These are phyloP conservation scores for Strigomonas galati DNA, from an alignment of 208 protist genomes.

Conservation along the genomic window DNA sequence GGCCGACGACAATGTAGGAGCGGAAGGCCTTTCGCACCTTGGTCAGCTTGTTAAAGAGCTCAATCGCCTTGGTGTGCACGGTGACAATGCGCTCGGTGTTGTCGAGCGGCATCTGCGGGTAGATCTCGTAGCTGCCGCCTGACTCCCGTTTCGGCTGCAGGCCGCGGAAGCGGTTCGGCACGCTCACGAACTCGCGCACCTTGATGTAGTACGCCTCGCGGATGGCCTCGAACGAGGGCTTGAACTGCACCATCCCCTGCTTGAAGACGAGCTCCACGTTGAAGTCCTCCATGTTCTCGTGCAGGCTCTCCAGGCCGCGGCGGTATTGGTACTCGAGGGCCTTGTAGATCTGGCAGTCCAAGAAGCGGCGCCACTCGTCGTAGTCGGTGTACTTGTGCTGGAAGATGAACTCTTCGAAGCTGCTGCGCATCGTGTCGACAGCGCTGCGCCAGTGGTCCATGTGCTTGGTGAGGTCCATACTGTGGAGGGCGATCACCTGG, in stretches of 20 bases:
- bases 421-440: constrained; percentile 81
- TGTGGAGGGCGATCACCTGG: constrained; percentile 81
- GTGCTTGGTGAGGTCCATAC: constrained; percentile 86
- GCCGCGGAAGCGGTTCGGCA: constrained; percentile 92
- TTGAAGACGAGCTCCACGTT: constrained; percentile 93
- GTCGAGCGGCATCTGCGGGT: constrained; percentile 79
- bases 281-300: constrained; percentile 92
- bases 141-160: constrained; percentile 79
- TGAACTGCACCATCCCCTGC: constrained; percentile 91
- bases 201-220: constrained; percentile 94
- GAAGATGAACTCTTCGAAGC: constrained; percentile 82
- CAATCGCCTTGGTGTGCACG: constrained; percentile 91
- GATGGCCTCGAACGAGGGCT: constrained; percentile 93
- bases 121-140: constrained; percentile 80
- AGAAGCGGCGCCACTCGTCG: constrained; percentile 91
- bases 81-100: constrained; percentile 83
- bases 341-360: constrained; percentile 98
- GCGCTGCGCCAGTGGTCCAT: constrained; percentile 91
- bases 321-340: constrained; percentile 95
- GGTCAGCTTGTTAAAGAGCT: constrained; percentile 90
- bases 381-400: constrained; percentile 73
- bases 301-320: constrained; percentile 86
- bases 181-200: constrained; percentile 92
- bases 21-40: constrained; percentile 85
- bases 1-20: constrained; percentile 81